Base-by-base conservation (phyloP, 768 basidiomycete species). In the Amanita molliuscula region DNA sequence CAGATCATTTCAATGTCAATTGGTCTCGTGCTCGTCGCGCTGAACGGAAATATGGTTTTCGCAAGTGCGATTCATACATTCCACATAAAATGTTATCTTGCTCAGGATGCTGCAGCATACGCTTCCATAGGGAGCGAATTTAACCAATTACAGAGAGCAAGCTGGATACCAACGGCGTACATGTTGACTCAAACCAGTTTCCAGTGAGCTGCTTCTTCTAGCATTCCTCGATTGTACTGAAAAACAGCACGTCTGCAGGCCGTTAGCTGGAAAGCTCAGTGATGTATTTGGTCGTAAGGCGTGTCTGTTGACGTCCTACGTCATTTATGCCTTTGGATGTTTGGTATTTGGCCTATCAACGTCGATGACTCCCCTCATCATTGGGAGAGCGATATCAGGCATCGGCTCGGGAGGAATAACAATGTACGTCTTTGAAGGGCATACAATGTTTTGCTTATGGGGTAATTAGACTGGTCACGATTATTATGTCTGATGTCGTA, bases 401-500 rank as follows among this genome's bases (percentile, higher is more conserved):
- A 70, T 82, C 21, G 81, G 80, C 2, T 80, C 78, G 2, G 80
- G 75, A 4, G 81, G 80, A 1, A 79, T 82, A 73, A 68, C 73
- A 54, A 79, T 80, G 81, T 81, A 56, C 53, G 76, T 68, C 3
- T 21, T 13, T 18, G 11, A 25, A 3, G 3, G 31, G 5, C 31
- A 1, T 18, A 2, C 29, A 20, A 0, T 11, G 31, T 36, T 40
- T 10, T 44, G 15, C 28, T 16, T 34, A 13, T 18, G 18, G 11
- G 18, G 11, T 21, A 23, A 50, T 42, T 46, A 82, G 80, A 1
- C 65, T 83, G 25, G 76, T 75, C 13, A 78, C 76, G 48, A 84
- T 85, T 48, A 74, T 84, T 34, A 72, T 84, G 62, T 81, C 79
- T 3, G 83, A 84, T 54, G 66, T 83, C n/a, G 76, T 82, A 1